Evolutionary conservation across 331 rosid species (phyloP).

Genomic region (Malus hybrid): DNA sequence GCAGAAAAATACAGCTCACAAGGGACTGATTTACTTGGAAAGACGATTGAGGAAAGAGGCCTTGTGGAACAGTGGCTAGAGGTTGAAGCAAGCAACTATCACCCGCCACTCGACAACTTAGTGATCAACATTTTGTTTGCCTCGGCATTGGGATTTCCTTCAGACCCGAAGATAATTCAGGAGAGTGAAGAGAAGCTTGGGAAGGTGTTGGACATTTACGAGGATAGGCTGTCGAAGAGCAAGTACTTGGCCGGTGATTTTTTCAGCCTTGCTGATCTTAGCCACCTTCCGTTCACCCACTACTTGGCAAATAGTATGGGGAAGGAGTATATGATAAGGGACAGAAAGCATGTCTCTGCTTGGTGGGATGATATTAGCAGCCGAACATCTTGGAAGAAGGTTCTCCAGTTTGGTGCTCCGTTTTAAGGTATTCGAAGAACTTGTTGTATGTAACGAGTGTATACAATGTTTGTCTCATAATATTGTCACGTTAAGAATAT

Average conservation of each 20-base stretch:
- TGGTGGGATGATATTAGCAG: slow-evolving; percentile 1
- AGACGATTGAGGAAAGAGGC: slow-evolving; percentile 7
- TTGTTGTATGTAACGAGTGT: not conserved
- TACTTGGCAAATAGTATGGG: not conserved
- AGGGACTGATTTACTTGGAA: slow-evolving; percentile 11
- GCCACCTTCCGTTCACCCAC: slow-evolving; percentile 29
- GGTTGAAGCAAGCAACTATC: slow-evolving; percentile 38
- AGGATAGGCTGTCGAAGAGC: slow-evolving; percentile 32
- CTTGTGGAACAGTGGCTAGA: slow-evolving; percentile 38
- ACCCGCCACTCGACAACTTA: slow-evolving; percentile 19
- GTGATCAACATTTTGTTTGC: slow-evolving; percentile 19
- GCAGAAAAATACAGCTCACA: slow-evolving; percentile 3
- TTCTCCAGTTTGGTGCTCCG: not conserved
- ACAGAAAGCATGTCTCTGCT: not conserved
- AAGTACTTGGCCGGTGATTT: slow-evolving; percentile 54
- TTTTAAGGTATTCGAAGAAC: not conserved
- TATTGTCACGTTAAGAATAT: not conserved
- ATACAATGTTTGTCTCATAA: not conserved
- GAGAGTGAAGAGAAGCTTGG: slow-evolving; percentile 37
- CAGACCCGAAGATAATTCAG: slow-evolving; percentile 25
- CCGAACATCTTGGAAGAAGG: not conserved
- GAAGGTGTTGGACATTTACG: slow-evolving; percentile 46
- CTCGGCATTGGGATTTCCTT: slow-evolving; percentile 5
- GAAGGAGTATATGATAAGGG: not conserved
- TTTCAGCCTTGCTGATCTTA: slow-evolving; percentile 59